Conservation (phyloP, 1,284 basidiomycete genomes). For the Cystobasidium pallidum region DNA sequence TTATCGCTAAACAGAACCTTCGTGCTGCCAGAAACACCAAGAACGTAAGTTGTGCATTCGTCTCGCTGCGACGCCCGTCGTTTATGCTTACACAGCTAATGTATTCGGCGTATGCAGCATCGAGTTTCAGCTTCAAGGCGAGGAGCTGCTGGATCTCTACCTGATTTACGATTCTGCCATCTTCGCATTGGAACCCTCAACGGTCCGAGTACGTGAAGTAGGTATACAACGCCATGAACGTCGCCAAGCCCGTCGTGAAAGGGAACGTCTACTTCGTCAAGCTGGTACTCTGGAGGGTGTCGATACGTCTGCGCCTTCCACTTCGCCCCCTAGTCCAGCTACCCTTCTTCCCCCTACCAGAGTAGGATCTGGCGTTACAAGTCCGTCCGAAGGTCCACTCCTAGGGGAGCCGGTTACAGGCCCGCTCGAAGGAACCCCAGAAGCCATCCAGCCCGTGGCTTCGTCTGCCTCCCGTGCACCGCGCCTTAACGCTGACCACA, state of each 20-base stretch:
- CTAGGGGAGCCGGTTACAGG: too few relatives aligned
- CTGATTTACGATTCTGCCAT: slow-evolving; percentile 83
- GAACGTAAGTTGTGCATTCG: slow-evolving; percentile 59
- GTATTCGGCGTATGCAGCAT: too few relatives aligned
- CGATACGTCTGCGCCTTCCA: background rate
- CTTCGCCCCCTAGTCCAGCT: background rate
- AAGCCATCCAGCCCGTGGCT: background rate
- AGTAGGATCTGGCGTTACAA: background rate
- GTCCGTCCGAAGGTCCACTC: background rate
- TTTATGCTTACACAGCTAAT: too few relatives aligned
- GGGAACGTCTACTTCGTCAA: slow-evolving; percentile 66
- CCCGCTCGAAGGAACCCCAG: background rate
- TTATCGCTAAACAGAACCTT: slow-evolving; percentile 66
- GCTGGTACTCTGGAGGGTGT: slow-evolving; percentile 48
- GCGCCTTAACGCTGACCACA: background rate
- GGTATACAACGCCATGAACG: slow-evolving; percentile 81
- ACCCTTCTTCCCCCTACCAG: background rate
- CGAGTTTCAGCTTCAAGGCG: slow-evolving; percentile 81
- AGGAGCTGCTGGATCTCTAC: slow-evolving; percentile 73
- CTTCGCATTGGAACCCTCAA: slow-evolving; percentile 83
- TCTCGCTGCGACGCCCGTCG: too few relatives aligned
- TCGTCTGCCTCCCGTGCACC: background rate
- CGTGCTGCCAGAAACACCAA: slow-evolving; percentile 81
- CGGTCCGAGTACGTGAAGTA: slow-evolving; percentile 84
- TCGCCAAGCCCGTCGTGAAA: slow-evolving; percentile 75